These are phyloP conservation scores for Trifolium repens DNA, from an alignment of 306 rosid genomes.

Conservation along the genomic window DNA sequence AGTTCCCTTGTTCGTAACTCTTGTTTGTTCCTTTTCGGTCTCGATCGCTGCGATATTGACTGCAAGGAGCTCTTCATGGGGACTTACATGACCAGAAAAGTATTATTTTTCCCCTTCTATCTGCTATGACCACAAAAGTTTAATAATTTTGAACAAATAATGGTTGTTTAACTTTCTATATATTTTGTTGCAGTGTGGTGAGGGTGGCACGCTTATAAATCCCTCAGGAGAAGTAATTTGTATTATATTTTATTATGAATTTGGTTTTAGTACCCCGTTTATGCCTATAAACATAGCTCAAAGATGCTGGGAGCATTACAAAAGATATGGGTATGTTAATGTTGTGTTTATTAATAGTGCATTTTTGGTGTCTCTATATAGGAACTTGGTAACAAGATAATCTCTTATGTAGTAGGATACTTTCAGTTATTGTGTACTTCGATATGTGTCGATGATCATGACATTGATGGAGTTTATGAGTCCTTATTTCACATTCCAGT, in stretches of 20 bases:
- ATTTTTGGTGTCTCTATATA: not conserved
- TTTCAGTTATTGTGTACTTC: too few species aligned
- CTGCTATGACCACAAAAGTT: too few species aligned
- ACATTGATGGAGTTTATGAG: too few species aligned
- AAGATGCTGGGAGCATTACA: slow-evolving; percentile 8
- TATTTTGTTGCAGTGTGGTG: slow-evolving; percentile 18
- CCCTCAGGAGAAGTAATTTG: not conserved
- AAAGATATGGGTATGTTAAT: slow-evolving; percentile 8
- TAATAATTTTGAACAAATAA: too few species aligned
- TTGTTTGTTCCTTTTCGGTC: not conserved
- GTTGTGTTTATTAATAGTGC: slow-evolving; percentile 2
- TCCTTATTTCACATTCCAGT: too few species aligned
- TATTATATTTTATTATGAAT: not conserved
- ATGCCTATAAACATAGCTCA: slow-evolving; percentile 2
- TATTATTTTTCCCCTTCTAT: too few species aligned
- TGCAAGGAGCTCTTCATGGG: slow-evolving; percentile 8
- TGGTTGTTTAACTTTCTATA: too few species aligned
- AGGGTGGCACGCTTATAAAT: slow-evolving; percentile 3
- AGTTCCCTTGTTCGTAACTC: not conserved
- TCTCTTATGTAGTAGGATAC: too few species aligned
- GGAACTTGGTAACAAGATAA: not conserved
- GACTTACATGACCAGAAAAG: not conserved
- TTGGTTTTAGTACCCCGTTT: not conserved
- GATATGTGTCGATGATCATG: too few species aligned
- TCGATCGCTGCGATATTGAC: not conserved